Percentiles rank a stretch among this genome's conserved stretches.
phyloP scores from a whole-genome alignment of 1,139 yeast genomes.

The Geotrichum macrosporum region DNA sequence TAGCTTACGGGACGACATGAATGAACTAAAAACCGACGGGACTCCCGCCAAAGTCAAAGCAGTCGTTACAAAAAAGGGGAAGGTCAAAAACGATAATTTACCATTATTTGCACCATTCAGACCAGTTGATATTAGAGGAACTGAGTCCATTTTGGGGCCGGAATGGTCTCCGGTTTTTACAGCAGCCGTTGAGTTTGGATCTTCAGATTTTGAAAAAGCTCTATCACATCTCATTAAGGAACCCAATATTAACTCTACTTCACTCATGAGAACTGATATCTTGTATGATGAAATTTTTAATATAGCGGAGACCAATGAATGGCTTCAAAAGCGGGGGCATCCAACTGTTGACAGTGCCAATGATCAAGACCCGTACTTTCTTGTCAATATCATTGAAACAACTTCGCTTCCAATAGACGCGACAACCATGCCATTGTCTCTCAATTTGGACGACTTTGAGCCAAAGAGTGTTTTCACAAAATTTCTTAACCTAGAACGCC shows the following conservation, averaged over 20 bases:
- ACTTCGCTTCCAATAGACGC: conserved; percentile 13
- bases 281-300: conserved; percentile 44
- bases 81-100: conserved; percentile 3
- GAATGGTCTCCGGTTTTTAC: conserved; percentile 50
- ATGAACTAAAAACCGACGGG: no score
- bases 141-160: conserved; percentile 53
- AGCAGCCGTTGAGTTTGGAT: conserved; percentile 36
- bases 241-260: conserved; percentile 91
- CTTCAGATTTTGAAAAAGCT: conserved; percentile 60
- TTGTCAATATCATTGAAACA: conserved; percentile 9
- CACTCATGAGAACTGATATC: conserved; percentile 83
- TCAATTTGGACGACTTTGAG: conserved; percentile 53
- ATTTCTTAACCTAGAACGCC: conserved; percentile 43
- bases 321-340: conserved; percentile 17
- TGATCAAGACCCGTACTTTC: conserved; percentile 6
- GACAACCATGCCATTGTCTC: conserved; percentile 28
- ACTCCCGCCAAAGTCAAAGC: not conserved
- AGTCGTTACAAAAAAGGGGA: conserved; percentile 1
- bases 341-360: conserved; percentile 8
- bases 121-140: conserved; percentile 31
- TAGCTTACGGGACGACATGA: no score
- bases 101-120: conserved; percentile 13
- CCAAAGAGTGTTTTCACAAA: conserved; percentile 48
- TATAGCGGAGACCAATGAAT: conserved; percentile 11
- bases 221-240: conserved; percentile 76